Percentiles rank a stretch among this genome's conserved stretches.
Conservation (phyloP, 345 rosid genomes). For the Citrus inodora region DNA sequence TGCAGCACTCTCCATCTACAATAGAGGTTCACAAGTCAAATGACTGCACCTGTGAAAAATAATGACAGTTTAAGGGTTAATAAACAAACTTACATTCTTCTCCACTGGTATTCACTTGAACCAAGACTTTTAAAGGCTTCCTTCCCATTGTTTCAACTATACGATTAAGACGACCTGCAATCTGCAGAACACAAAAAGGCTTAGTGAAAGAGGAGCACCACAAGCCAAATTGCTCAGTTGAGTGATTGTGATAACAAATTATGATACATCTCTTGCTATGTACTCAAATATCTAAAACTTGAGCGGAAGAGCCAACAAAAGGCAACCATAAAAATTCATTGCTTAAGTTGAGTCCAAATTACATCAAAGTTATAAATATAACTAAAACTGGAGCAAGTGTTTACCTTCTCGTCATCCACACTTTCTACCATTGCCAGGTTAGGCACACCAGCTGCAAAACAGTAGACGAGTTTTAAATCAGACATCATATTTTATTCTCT, state of each 20-base stretch:
- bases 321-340: not conserved
- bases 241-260: not conserved
- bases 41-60: not conserved
- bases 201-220: not conserved
- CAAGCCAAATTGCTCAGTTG: not conserved
- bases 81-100: slow-evolving; percentile 74
- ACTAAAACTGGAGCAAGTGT: not conserved
- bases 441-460: slow-evolving; percentile 73
- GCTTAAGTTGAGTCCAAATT: not conserved
- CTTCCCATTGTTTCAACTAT: slow-evolving; percentile 63
- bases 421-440: slow-evolving; percentile 87
- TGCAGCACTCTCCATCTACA: not conserved
- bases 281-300: not conserved
- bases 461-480: not conserved
- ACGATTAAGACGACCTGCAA: slow-evolving; percentile 82
- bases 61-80: not conserved
- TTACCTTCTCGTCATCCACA: slow-evolving; percentile 88
- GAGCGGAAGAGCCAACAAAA: not conserved
- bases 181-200: slow-evolving; percentile 40
- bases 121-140: slow-evolving; percentile 73
- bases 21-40: not conserved
- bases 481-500: not conserved
- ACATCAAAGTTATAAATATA: not conserved
- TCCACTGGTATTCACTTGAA: slow-evolving; percentile 97
- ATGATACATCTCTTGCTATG: not conserved